Conservation (phyloP, 2,329 filamentous ascomycete species). For the Xylariales sp. region DNA sequence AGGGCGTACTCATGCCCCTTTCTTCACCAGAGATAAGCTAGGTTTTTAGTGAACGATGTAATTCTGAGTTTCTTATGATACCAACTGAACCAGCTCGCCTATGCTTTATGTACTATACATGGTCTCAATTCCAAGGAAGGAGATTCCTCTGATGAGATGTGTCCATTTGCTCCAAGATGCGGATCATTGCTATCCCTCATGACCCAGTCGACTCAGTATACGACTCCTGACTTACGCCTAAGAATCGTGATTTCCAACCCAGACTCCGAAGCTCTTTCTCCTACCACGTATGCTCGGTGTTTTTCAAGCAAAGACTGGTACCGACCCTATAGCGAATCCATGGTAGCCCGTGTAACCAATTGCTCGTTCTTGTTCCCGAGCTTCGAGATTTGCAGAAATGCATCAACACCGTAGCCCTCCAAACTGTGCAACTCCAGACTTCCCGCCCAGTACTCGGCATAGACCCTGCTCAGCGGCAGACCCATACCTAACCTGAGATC, state of each 20-base stretch:
- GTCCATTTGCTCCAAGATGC: too few species aligned
- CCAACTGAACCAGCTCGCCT: slow-evolving; percentile 28
- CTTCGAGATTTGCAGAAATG: slow-evolving; percentile 92
- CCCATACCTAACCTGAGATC: slow-evolving; percentile 89
- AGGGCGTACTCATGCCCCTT: slow-evolving; percentile 25
- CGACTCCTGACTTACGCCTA: too few species aligned
- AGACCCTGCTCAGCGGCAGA: slow-evolving; percentile 86
- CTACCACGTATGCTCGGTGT: too few species aligned
- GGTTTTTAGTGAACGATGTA: slow-evolving; percentile 29
- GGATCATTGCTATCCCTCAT: too few species aligned
- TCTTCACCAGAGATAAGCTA: slow-evolving; percentile 29
- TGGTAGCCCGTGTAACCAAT: slow-evolving; percentile 69
- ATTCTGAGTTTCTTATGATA: slow-evolving; percentile 43
- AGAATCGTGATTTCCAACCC: too few species aligned
- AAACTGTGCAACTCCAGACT: slow-evolving; percentile 86
- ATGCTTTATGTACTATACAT: neutral
- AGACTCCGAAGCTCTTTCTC: too few species aligned
- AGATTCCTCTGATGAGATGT: too few species aligned
- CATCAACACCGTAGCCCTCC: slow-evolving; percentile 93
- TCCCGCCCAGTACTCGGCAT: slow-evolving; percentile 97
- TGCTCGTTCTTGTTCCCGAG: slow-evolving; percentile 98
- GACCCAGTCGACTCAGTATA: too few species aligned
- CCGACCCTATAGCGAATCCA: slow-evolving; percentile 71
- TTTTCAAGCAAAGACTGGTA: too few species aligned
- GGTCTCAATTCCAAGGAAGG: too few species aligned